These are phyloP conservation scores for Incumbomyces delicatus DNA, from an alignment of 2,329 filamentous ascomycete genomes.

Conservation along the genomic window DNA sequence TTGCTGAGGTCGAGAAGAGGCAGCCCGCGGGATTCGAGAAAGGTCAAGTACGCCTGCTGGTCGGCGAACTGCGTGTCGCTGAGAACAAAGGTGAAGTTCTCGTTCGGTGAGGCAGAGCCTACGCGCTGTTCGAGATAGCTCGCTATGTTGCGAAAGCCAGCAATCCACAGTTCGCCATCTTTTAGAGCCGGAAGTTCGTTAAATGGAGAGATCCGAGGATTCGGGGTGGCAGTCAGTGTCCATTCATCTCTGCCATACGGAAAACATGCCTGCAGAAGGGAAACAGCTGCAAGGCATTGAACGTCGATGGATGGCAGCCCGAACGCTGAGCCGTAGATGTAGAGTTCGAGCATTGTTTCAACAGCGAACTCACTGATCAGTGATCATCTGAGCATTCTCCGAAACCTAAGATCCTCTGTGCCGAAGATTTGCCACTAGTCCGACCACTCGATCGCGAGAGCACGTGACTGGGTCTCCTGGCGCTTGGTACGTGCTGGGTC, in stretches of 20 bases:
- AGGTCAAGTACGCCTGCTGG: slow-evolving; percentile 45
- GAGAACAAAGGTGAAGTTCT: slow-evolving; percentile 38
- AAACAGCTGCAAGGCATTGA: slow-evolving; percentile 75
- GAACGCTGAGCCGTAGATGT: slow-evolving; percentile 86
- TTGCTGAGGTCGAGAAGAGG: slow-evolving; percentile 76
- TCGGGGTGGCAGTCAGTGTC: slow-evolving; percentile 63
- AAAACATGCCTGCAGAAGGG: slow-evolving; percentile 60
- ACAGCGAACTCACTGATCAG: too few species aligned
- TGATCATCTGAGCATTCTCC: too few species aligned
- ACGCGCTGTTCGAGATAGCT: slow-evolving; percentile 31
- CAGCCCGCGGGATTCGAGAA: slow-evolving; percentile 64
- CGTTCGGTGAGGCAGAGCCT: slow-evolving; percentile 27
- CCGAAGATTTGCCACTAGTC: neutral
- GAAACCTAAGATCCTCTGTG: too few species aligned
- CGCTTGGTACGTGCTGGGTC: too few species aligned
- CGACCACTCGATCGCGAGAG: neutral
- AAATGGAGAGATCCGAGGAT: slow-evolving; percentile 59
- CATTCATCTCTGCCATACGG: slow-evolving; percentile 46
- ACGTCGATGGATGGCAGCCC: slow-evolving; percentile 81
- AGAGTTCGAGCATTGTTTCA: slow-evolving; percentile 39
- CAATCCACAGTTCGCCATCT: slow-evolving; percentile 45
- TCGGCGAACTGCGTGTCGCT: slow-evolving; percentile 37
- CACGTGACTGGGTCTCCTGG: neutral
- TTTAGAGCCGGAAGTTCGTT: slow-evolving; percentile 49
- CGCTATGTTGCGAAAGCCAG: slow-evolving; percentile 45